Evolutionary conservation across 805 yeast species (phyloP), one percentile per base, ranked within the genome.

Genomic region (Candida michaelii): DNA sequence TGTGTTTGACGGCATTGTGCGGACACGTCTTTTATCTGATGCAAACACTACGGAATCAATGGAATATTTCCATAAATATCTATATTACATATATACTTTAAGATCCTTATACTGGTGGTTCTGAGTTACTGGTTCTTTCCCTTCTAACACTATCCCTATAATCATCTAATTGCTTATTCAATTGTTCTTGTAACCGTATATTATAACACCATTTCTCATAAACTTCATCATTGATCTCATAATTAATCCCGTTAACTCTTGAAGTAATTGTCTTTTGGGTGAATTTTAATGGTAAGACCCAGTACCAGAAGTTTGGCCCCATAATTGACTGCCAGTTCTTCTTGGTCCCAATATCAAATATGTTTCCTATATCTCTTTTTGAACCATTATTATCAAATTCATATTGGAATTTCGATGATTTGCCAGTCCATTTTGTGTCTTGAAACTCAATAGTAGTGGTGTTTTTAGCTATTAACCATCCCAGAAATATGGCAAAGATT

Each of bases 381-480:
- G 64, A 27, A 71, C 83, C 55, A 52, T 19, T 45, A 23, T 58
- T 63, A 43, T 66, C 67, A 31, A 72, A 66, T 44, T 61, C 64
- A 44, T 66, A 67, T 36, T 53, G 60, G 42, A 56, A 58, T 16
- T 47, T 40, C 5, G 64, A 50, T 7, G 31, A 17, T 36, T 71
- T 74, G 2, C 44, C 43, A 48, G 71, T 71, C 51, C 83, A 69
- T 36, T 74, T 69, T 24, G 57, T 54, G 30, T 82, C 87, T 54
- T 78, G 81, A 45, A 81, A 68, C 63, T 93, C 99, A 18, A 91
- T 74, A 0, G 98, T 91, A 3, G 97, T 90, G 46, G 70, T 65
- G 64, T 91, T 91, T 9, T 59, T 62, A 15, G 80, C 47, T 7
- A 87, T 60, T 52, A 87, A 76, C 52, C 77, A 86, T 2, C 78